Evolutionary conservation across 495 filamentous ascomycete genomes (phyloP).

Genomic region (Penicillium tannophilum): DNA sequence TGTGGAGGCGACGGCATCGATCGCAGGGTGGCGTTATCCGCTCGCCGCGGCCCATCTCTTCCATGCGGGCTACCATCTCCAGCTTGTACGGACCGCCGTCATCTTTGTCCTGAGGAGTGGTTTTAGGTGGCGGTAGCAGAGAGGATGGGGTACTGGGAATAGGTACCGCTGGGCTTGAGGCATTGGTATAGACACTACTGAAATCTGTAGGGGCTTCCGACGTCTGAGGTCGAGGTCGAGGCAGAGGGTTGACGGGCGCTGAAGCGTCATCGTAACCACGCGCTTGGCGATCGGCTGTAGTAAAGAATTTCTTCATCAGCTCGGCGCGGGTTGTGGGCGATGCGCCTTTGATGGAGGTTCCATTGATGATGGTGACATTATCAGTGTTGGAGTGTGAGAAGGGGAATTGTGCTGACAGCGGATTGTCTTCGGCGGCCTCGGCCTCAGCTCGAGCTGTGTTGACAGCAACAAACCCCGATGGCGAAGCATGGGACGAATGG

Average conservation of each 20-base stretch:
- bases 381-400: conserved; percentile 48
- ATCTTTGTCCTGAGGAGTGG: conserved; percentile 53
- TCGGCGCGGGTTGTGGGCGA: conserved; percentile 55
- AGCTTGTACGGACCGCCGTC: conserved; percentile 64
- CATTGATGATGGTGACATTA: conserved; percentile 53
- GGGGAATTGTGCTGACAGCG: conserved; percentile 42
- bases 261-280: conserved; percentile 39
- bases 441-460: conserved; percentile 45
- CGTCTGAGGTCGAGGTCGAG: conserved; percentile 36
- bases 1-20: conserved; percentile 74
- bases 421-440: conserved; percentile 37
- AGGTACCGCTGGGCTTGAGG: conserved; percentile 46
- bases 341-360: conserved; percentile 52
- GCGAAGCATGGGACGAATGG: conserved; percentile 35
- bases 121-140: conserved; percentile 51
- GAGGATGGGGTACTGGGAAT: conserved; percentile 55
- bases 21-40: conserved; percentile 78
- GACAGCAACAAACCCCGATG: conserved; percentile 59
- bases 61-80: conserved; percentile 73
- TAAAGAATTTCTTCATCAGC: conserved; percentile 60
- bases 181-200: conserved; percentile 37
- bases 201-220: conserved; percentile 41
- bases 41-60: conserved; percentile 71
- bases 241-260: conserved; percentile 29
- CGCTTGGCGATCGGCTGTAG: conserved; percentile 52